Conservation (phyloP, 495 filamentous ascomycete genomes). For the Lophiotrema nucula region DNA sequence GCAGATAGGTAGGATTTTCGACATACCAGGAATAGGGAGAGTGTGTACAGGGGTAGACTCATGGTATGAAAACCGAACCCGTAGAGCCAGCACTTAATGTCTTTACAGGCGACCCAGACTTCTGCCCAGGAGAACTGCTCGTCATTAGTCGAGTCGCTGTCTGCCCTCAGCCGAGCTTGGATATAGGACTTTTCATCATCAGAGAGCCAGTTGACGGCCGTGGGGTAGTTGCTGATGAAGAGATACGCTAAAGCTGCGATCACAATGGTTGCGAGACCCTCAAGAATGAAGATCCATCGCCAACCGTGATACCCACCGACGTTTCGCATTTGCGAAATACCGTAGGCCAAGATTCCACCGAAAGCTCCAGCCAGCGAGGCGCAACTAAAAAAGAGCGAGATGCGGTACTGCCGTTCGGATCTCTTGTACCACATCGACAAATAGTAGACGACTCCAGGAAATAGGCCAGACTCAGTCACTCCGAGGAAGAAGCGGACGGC, state of each 20-base stretch:
- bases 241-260: slow-evolving; percentile 62
- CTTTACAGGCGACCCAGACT: slow-evolving; percentile 61
- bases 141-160: slow-evolving; percentile 60
- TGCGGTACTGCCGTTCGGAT: slow-evolving; percentile 67
- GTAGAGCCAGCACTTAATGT: slow-evolving; percentile 75
- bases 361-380: slow-evolving; percentile 77
- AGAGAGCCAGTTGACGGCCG: slow-evolving; percentile 64
- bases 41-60: slow-evolving; percentile 50
- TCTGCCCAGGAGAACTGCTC: slow-evolving; percentile 67
- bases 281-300: slow-evolving; percentile 83
- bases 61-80: slow-evolving; percentile 71
- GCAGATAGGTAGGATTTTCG: not conserved
- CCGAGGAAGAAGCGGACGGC: slow-evolving; percentile 57
- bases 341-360: slow-evolving; percentile 71
- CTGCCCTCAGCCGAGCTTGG: slow-evolving; percentile 56
- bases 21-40: slow-evolving; percentile 31
- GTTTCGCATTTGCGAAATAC: slow-evolving; percentile 61
- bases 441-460: slow-evolving; percentile 77
- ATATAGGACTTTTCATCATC: slow-evolving; percentile 62
- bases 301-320: slow-evolving; percentile 67
- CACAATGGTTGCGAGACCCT: slow-evolving; percentile 67
- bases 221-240: slow-evolving; percentile 72
- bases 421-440: slow-evolving; percentile 85
- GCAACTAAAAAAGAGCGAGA: slow-evolving; percentile 73
- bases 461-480: slow-evolving; percentile 57